Conservation (phyloP, 225 moss, liverwort and hornwort genomes). For the Ulota crispa region DNA sequence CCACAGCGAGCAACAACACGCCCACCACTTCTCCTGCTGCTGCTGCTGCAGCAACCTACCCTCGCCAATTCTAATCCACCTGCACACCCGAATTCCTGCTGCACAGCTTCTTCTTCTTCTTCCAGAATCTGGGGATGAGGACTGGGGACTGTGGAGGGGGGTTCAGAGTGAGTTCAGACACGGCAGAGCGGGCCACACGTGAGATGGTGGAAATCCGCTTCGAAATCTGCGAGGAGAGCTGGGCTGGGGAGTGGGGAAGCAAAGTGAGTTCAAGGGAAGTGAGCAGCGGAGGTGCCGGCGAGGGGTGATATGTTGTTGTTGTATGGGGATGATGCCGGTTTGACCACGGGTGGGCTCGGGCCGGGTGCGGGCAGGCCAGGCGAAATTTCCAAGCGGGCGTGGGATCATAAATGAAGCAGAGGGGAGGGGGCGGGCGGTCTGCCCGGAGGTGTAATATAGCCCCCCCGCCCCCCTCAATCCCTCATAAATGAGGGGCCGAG, state of each 20-base stretch:
- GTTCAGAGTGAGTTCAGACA: neutral
- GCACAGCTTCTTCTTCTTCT: neutral
- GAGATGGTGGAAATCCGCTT: constrained; percentile 16
- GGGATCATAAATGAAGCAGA: constrained; percentile 30
- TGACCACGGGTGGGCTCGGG: constrained; percentile 25
- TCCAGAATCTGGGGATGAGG: too few relatives aligned
- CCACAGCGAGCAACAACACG: neutral
- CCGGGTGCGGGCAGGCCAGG: neutral
- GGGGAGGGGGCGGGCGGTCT: constrained; percentile 33
- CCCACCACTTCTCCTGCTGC: neutral
- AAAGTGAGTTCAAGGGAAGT: neutral
- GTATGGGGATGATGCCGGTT: constrained; percentile 22
- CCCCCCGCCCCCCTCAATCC: neutral
- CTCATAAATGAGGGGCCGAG: constrained; percentile 22
- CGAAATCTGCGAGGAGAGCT: neutral
- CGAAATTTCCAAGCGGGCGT: neutral
- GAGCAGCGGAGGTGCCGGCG: neutral
- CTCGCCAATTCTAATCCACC: neutral
- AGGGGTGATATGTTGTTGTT: constrained; percentile 5
- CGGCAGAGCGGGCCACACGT: constrained; percentile 9
- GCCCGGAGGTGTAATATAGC: constrained; percentile 20
- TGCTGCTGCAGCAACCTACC: too few relatives aligned
- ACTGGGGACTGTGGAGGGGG: neutral
- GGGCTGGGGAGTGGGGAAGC: too few relatives aligned
- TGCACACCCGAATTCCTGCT: neutral